phyloP scores from a whole-genome alignment of 495 filamentous ascomycete species.

The Apodospora peruviana region DNA sequence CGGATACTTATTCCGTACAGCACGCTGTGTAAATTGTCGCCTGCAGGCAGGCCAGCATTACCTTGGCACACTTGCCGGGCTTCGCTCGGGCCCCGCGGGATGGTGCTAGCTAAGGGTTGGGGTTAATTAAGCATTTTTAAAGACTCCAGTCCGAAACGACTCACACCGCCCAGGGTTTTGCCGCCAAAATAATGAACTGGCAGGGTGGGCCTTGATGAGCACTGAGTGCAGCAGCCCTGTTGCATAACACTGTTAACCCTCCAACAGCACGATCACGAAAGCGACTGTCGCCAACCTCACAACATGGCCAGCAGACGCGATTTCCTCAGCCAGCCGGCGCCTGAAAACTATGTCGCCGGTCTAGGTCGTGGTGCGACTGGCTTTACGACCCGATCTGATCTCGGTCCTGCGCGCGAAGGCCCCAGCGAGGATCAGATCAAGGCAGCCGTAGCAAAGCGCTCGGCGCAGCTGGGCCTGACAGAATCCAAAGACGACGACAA shows the following conservation, averaged over 20 bases:
- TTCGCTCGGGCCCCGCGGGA: too few relatives aligned
- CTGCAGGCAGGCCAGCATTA: too few relatives aligned
- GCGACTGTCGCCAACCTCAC: background rate
- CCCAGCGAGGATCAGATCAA: slow-evolving; percentile 98
- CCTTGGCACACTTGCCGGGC: too few relatives aligned
- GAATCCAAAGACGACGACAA: slow-evolving; percentile 80
- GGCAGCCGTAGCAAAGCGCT: slow-evolving; percentile 87
- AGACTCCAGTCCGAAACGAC: too few relatives aligned
- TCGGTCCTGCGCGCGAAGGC: slow-evolving; percentile 93
- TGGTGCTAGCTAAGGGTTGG: too few relatives aligned
- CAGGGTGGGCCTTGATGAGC: too few relatives aligned
- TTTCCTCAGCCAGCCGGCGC: slow-evolving; percentile 85
- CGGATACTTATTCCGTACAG: too few relatives aligned
- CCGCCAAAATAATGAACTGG: background rate
- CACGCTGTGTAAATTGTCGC: too few relatives aligned
- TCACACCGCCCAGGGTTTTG: background rate
- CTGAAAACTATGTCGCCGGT: slow-evolving; percentile 98
- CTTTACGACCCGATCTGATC: slow-evolving; percentile 94
- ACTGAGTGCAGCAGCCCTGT: background rate
- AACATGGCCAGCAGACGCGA: slow-evolving; percentile 76
- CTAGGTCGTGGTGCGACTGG: slow-evolving; percentile 96
- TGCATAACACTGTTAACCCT: background rate
- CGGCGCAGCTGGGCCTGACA: slow-evolving; percentile 69
- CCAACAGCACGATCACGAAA: background rate
- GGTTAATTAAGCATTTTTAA: too few relatives aligned